Percentiles rank a stretch among this genome's conserved stretches.
These are phyloP conservation scores for Coniosporium apollinis DNA, from an alignment of 495 filamentous ascomycete genomes.

Conservation along the genomic window DNA sequence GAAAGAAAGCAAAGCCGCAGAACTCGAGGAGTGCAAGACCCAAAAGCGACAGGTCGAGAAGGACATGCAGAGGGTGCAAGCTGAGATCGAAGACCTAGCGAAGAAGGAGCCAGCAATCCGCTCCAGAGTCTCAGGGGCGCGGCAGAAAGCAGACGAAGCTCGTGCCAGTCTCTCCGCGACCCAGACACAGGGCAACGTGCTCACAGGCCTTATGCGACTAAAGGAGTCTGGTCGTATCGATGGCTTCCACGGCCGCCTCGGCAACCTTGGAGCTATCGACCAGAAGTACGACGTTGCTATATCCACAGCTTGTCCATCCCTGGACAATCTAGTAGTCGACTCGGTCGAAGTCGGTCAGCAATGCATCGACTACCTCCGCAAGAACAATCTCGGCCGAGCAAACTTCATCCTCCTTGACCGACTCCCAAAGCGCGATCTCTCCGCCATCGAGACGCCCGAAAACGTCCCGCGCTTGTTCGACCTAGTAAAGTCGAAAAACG, in stretches of 20 bases:
- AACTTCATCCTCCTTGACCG: constrained; percentile 94
- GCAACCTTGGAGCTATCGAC: constrained; percentile 91
- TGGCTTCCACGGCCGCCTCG: constrained; percentile 88
- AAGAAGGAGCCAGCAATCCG: constrained; percentile 66
- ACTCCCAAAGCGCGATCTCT: constrained; percentile 57
- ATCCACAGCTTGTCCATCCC: constrained; percentile 78
- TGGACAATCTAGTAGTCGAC: constrained; percentile 93
- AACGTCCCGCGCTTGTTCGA: constrained; percentile 86
- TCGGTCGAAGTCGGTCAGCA: constrained; percentile 89
- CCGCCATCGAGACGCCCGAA: constrained; percentile 71
- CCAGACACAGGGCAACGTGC: constrained; percentile 83
- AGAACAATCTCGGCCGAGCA: constrained; percentile 92
- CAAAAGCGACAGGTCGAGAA: constrained; percentile 57
- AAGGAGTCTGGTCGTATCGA: constrained; percentile 93
- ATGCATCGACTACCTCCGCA: constrained; percentile 91
- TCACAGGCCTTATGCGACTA: constrained; percentile 80
- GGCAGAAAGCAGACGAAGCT: constrained; percentile 92
- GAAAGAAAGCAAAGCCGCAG: constrained; percentile 47
- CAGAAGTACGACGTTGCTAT: constrained; percentile 90
- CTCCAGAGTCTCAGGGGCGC: constrained; percentile 63
- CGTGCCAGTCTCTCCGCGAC: constrained; percentile 72
- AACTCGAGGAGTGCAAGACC: constrained; percentile 58
- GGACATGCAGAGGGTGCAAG: constrained; percentile 50
- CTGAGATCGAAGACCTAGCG: constrained; percentile 51
- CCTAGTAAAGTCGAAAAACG: constrained; percentile 73